Conservation (phyloP, 176 grass and related monocot species). For the Cenchrus fungigraminus region DNA sequence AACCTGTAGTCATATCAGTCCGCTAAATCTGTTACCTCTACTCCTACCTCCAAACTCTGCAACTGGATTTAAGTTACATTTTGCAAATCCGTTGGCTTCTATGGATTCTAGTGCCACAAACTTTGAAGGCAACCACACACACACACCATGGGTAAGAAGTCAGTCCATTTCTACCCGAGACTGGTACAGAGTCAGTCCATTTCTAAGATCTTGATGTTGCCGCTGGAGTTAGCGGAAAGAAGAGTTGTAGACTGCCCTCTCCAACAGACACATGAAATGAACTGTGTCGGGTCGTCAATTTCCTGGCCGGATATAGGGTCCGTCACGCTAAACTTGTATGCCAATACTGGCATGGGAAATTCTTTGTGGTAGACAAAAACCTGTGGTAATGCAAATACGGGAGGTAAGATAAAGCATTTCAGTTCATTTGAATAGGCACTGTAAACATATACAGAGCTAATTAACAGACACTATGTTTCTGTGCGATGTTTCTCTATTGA, state of each 20-base stretch:
- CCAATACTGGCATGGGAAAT: conserved; percentile 93
- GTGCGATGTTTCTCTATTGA: not conserved
- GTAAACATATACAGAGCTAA: not conserved
- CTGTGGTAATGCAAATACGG: conserved; percentile 46
- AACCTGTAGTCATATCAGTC: conserved; percentile 49
- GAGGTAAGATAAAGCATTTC: conserved; percentile 7
- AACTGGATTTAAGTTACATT: not conserved
- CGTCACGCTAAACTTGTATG: conserved; percentile 79
- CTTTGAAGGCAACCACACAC: not conserved
- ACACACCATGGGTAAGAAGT: conserved; percentile 29
- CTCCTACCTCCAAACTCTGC: conserved; percentile 36
- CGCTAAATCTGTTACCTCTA: conserved; percentile 54
- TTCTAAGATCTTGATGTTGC: conserved; percentile 92
- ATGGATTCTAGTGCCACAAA: not conserved
- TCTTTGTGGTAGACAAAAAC: conserved; percentile 96
- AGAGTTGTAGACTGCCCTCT: conserved; percentile 77
- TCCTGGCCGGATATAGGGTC: conserved; percentile 94
- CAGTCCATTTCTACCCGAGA: conserved; percentile 60
- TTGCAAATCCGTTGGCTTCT: not conserved
- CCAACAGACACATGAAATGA: conserved; percentile 97
- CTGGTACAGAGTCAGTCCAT: conserved; percentile 63
- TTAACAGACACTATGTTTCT: not conserved
- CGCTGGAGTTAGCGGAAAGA: conserved; percentile 90
- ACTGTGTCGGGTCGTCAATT: conserved; percentile 79
- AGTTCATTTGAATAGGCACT: not conserved